These are phyloP conservation scores for Coffea eugenioides DNA, from an alignment of 257 asterid species.

Conservation along the genomic window DNA sequence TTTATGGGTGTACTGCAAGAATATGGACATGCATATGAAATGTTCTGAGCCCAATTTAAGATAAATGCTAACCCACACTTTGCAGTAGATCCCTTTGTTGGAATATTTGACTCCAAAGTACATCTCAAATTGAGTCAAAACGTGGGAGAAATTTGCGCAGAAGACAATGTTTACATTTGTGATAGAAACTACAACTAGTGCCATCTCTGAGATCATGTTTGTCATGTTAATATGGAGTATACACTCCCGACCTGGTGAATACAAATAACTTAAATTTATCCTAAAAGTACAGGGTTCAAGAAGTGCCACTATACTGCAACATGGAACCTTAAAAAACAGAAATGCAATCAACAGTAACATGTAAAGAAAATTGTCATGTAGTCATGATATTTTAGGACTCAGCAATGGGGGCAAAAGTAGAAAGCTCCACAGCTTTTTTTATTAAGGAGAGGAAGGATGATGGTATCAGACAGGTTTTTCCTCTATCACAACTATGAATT, in stretches of 20 bases:
- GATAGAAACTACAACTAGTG: no score
- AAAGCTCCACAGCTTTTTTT: not conserved
- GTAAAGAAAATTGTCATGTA: not conserved
- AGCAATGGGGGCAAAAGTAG: not conserved
- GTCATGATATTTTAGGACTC: not conserved
- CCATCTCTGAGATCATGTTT: no score
- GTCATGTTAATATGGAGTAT: no score
- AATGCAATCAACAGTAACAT: no score
- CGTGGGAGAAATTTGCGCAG: no score
- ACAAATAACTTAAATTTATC: not conserved
- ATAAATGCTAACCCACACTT: not conserved
- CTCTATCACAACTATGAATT: not conserved
- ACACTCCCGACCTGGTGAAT: not conserved
- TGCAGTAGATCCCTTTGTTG: not conserved
- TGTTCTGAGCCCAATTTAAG: no score
- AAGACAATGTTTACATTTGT: no score
- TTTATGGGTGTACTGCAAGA: no score
- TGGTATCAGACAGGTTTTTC: not conserved
- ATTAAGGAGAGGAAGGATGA: not conserved
- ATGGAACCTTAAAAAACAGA: no score
- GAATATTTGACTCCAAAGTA: not conserved
- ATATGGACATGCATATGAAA: no score
- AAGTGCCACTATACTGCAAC: no score
- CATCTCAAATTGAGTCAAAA: not conserved
- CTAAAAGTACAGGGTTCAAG: not conserved